phyloP scores from a whole-genome alignment of 345 rosid species.

The Eucalyptus melliodora region DNA sequence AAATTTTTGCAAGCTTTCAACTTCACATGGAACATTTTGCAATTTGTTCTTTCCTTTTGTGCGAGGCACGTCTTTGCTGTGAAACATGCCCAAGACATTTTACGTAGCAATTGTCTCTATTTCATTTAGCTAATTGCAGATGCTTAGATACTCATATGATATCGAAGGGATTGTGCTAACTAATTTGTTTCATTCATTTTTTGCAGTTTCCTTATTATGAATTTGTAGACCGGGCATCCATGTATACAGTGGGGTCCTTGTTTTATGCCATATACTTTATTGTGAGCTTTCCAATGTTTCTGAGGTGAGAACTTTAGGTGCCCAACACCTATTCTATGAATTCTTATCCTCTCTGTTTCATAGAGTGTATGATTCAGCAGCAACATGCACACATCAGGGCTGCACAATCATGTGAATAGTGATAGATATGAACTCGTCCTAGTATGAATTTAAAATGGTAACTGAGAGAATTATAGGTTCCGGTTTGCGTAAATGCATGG shows the following conservation, averaged over 20 bases:
- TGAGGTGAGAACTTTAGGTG: constrained; percentile 46
- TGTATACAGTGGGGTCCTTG: constrained; percentile 93
- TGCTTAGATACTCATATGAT: not conserved
- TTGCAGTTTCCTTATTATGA: constrained; percentile 95
- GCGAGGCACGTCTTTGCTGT: not conserved
- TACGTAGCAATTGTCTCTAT: not conserved
- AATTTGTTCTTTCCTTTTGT: not conserved
- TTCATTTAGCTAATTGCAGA: not conserved
- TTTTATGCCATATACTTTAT: constrained; percentile 95
- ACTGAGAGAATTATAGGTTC: not conserved
- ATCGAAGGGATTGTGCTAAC: not conserved
- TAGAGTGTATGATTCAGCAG: not conserved
- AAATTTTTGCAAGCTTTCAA: not conserved
- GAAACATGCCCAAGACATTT: not conserved
- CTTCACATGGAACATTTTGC: not conserved
- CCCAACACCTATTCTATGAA: not conserved
- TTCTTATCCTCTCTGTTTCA: not conserved
- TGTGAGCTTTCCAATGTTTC: constrained; percentile 98
- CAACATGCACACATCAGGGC: not conserved
- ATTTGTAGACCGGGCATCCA: constrained; percentile 87
- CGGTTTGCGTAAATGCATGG: not conserved
- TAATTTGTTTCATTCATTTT: not conserved
- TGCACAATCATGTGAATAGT: not conserved
- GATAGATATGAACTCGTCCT: not conserved
- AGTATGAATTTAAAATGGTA: not conserved